Percentiles rank a stretch among this genome's conserved stretches.
phyloP scores from a whole-genome alignment of 371 early-diverging fungal species.

The Actinomucor elegans region DNA sequence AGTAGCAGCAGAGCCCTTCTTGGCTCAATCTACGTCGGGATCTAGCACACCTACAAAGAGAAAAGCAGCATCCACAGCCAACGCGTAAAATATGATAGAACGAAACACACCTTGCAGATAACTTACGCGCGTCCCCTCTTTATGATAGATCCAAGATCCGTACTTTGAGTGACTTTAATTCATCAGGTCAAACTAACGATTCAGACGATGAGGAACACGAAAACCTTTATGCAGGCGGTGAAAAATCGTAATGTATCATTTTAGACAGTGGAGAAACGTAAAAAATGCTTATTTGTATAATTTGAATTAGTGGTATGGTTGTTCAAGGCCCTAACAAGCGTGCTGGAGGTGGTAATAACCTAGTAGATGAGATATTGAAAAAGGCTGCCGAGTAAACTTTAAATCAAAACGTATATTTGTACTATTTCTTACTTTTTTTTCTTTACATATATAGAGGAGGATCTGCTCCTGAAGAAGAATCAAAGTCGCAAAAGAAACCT shows the following conservation, averaged over 20 bases:
- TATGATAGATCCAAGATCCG: conserved; percentile 58
- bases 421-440: neutral
- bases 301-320: conserved; percentile 61
- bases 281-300: neutral
- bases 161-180: conserved; percentile 59
- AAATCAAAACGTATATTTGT: neutral
- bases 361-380: conserved; percentile 78
- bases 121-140: no score
- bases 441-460: conserved; percentile 46
- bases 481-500: conserved; percentile 33
- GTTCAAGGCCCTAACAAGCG: conserved; percentile 71
- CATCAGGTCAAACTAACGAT: conserved; percentile 44
- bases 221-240: conserved; percentile 85
- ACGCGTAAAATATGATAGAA: no score
- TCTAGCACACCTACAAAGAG: conserved; percentile 10
- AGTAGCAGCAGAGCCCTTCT: neutral
- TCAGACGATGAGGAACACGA: conserved; percentile 66
- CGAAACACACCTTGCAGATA: no score
- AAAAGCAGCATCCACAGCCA: conserved; percentile 2
- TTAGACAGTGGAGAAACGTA: no score
- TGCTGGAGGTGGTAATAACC: conserved; percentile 39
- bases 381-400: conserved; percentile 75
- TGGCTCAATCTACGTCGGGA: neutral
- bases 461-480: conserved; percentile 46
- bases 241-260: conserved; percentile 80